Base-by-base conservation (phyloP, 2,329 filamentous ascomycete genomes). In the Juglanconis oblonga region DNA sequence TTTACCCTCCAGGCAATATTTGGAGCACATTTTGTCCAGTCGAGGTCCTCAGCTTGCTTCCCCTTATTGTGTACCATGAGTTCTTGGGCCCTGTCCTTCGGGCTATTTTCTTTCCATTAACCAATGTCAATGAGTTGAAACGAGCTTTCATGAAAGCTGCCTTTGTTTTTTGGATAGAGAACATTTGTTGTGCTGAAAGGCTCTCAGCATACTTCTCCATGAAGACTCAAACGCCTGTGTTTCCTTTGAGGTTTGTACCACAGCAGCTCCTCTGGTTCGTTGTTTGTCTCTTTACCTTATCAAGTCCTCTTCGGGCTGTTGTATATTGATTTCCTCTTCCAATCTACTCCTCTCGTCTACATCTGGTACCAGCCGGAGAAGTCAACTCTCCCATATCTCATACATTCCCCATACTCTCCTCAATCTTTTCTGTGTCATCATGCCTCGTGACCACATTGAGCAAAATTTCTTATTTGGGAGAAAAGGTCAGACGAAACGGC, bases 401-500 rank as follows among this genome's bases (percentile, higher is more conserved):
- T 2, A 31, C 14, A 5, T 5, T 42, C 6, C 14, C 40, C 14
- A 44, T 55, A 36, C 24, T 24, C 24, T 2, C 24, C 24, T 24
- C 24, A 2, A 24, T 24, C 24, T 24, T 24, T n/a, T 32, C 3
- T 3, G 14, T 24, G 29, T 32, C 52, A 13, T 9, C 3, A 62
- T 62, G 55, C 33, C 52, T 55, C 48, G 36, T 38, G 33, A 47
- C 48, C 36, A 31, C 14, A 52, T 49, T 17, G 52, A 48, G 11
- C 31, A 40, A 40, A 54, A 57, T 5, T 57, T 57, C 35, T 13
- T 53, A 36, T 57, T 52, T 40, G 58, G 36, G 6, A 14, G 29
- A 3, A 54, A 49, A 29, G 35, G 33, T 24, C 55, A 33, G 7
- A 59, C 47, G 40, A 55, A 58, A 35, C 52, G 33, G 10, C 52